These are phyloP conservation scores for Alternaria incomplexa DNA, from an alignment of 2,329 filamentous ascomycete genomes.

Conservation along the genomic window DNA sequence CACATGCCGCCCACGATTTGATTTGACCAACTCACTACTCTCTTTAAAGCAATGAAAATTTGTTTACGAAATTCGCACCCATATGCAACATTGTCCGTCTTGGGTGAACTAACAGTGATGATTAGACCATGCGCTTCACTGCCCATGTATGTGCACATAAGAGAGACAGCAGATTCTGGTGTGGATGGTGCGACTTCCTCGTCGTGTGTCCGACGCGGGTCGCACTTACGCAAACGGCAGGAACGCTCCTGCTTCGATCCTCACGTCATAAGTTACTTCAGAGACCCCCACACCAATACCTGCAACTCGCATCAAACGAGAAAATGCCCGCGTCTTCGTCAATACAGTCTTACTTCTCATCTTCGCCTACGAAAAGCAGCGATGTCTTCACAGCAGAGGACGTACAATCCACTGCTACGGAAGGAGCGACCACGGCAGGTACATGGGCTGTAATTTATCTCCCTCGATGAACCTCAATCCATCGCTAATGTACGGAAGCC, in stretches of 20 bases:
- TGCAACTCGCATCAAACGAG: neutral
- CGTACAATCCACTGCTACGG: constrained; percentile 46
- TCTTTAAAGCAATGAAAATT: constrained; percentile 26
- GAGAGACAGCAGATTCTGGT: rapidly evolving
- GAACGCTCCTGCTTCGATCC: neutral
- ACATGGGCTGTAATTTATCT: constrained; percentile 19
- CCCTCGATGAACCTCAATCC: neutral
- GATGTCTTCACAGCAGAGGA: constrained; percentile 63
- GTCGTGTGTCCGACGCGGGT: neutral
- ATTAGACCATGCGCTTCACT: neutral
- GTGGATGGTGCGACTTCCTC: neutral
- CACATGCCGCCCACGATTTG: neutral
- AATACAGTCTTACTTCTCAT: constrained; percentile 54
- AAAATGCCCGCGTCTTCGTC: constrained; percentile 48
- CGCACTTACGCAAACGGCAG: neutral
- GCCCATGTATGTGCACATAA: neutral
- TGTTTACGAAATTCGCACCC: neutral
- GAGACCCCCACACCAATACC: too few species aligned
- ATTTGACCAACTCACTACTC: constrained; percentile 34
- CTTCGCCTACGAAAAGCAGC: constrained; percentile 40
- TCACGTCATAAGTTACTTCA: neutral
- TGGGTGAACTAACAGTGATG: neutral
- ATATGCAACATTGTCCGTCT: neutral
- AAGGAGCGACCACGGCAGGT: constrained; percentile 26
- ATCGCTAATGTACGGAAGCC: constrained; percentile 49